Evolutionary conservation across 1,139 yeast species (phyloP), one percentile per base, ranked within the genome.

Genomic region (Pichiaceae sp.): DNA sequence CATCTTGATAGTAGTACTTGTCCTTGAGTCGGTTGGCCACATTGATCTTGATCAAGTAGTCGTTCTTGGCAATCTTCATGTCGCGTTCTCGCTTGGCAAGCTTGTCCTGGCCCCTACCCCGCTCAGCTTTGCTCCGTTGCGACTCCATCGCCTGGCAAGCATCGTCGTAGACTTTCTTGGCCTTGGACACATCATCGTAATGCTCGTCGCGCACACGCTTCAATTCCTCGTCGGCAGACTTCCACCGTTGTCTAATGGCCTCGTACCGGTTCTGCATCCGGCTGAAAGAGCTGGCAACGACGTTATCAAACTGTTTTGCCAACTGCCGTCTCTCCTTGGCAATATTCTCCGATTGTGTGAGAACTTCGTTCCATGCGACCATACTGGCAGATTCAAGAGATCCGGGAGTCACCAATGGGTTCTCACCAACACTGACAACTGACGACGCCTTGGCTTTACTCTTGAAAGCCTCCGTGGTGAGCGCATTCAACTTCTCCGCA

Each of bases 341-440:
- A 33, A 85, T 72, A 21, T 71, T 66, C 56, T 89, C 96, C 0
- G 96, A 85, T 54, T 86, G 94, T 4, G 85, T 72, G 43, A 91
- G 67, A 12, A 91, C 75, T 47, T 86, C 95, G 34, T 78, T 84
- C 98, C 98, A 91, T 4, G 95, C 75, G n/a, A 86, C 95, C 46
- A 89, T 62, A n/a, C 86, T 72, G 0, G 96, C 96, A 45, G 85
- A 74, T 54, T 93, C 98, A 36, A 91, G 64, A 0, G 96, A 87
- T 0, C 99, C 98, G 0, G 98, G 97, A 0, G 99, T 91, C 38
- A 85, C 72, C 33, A 78, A 74, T 0, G 99, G 98, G 20, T 75
- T 73, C 45, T 86, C 95, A 20, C 99, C 99, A 6, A 93, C 98
- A 28, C 91, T 78, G 26, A 93, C 61, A 17, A 63, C 60, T 0